Evolutionary conservation across 768 basidiomycete genomes (phyloP), one percentile per base, ranked within the genome.

Genomic region (Dacryopinax primogenitus): DNA sequence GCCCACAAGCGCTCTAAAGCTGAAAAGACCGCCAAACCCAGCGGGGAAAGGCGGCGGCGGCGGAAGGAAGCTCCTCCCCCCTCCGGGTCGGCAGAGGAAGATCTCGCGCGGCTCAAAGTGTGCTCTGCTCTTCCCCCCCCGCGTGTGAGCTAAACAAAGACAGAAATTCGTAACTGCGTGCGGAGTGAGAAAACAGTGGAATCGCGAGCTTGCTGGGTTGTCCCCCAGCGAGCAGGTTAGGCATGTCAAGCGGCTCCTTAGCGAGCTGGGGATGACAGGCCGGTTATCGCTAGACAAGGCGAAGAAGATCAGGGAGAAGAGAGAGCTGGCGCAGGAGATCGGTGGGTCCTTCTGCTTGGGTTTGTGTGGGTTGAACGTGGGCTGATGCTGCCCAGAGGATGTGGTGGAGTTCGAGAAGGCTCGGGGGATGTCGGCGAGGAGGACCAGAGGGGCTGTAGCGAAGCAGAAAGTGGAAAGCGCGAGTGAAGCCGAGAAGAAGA

Each of bases 241-340:
- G 62, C 83, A 81, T 39, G 78, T 92, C 34, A 84, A 82, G 65
- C 77, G 81, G 65, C 85, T 87, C 13, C 78, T 92, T 7, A 71
- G 77, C 28, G 86, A 85, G 2, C 78, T 92, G 33, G 91, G 91
- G 0, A 94, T 93, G 90, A 82, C 78, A 0, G 88, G 88, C 0
- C 81, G 86, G 26, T 77, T 85, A 71, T 92, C 84, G 67, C 70
- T 90, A 70, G 90, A 90, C 63, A 87, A 93, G 75, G 92, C 92
- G 2, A 88, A 83, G 69, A 76, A 78, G 1, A 87, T 94, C 69
- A 86, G 81, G 67, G 82, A 78, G 73, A 82, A 82, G 71, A 78
- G 90, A 47, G 93, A 93, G 72, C 72, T 91, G 4, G 86, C 82
- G 26, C 78, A 89, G 66, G 90, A 93, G 71, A 79, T 92, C 21